Percentiles rank a stretch among this genome's conserved stretches.
phyloP scores from a whole-genome alignment of 164 flowering plant species.

The Tinospora cordifolia region DNA sequence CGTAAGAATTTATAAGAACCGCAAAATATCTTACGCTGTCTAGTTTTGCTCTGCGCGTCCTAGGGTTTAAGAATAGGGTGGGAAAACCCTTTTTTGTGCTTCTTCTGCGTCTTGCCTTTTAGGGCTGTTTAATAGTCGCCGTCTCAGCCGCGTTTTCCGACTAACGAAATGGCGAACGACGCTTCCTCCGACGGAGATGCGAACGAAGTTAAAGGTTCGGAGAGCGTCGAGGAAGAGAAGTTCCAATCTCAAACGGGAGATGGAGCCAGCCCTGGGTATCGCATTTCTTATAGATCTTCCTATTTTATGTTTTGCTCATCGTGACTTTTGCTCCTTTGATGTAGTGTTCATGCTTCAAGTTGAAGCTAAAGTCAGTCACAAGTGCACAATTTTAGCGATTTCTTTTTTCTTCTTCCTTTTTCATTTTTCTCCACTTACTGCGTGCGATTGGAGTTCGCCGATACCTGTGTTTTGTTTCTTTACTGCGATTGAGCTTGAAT shows the following conservation, averaged over 20 bases:
- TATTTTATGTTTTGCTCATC: neutral
- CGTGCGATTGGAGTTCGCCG: neutral
- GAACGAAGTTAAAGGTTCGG: constrained; percentile 26
- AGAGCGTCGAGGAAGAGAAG: constrained; percentile 31
- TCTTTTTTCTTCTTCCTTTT: too few relatives aligned
- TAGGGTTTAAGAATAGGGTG: neutral
- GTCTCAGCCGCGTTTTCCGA: neutral
- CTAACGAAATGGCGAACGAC: constrained; percentile 17
- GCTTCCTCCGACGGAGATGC: constrained; percentile 25
- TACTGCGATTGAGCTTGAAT: neutral
- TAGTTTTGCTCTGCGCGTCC: too few relatives aligned
- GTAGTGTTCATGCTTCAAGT: neutral
- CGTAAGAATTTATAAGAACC: too few relatives aligned
- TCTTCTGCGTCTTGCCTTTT: neutral
- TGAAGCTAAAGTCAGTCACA: neutral
- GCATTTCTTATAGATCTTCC: neutral
- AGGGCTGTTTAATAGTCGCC: neutral
- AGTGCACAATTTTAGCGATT: neutral
- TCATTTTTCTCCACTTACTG: neutral
- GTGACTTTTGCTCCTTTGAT: constrained; percentile 2
- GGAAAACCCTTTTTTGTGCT: neutral
- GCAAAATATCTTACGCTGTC: too few relatives aligned
- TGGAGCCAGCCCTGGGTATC: constrained; percentile 68
- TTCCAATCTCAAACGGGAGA: constrained; percentile 45
- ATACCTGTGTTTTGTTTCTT: neutral